Evolutionary conservation across 768 basidiomycete species (phyloP).

Genomic region (Podaxis sp.): DNA sequence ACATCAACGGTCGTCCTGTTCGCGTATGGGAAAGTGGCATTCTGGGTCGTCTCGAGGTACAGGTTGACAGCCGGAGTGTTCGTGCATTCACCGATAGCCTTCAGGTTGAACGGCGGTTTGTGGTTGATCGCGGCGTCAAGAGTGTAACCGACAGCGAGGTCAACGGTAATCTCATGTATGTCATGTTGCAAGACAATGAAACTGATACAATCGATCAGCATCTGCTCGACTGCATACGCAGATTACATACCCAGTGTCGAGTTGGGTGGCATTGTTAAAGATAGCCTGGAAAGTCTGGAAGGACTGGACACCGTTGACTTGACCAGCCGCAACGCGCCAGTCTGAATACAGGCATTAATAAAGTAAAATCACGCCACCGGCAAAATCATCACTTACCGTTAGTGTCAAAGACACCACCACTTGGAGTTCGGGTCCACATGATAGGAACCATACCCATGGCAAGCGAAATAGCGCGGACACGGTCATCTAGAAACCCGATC

Average conservation of each 20-base stretch:
- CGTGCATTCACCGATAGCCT: conserved; percentile 79
- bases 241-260: conserved; percentile 55
- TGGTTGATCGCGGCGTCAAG: conserved; percentile 72
- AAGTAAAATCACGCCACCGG: conserved; percentile 1
- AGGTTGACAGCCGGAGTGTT: conserved; percentile 62
- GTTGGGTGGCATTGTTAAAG: conserved; percentile 61
- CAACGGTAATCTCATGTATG: conserved; percentile 80
- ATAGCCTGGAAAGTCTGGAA: conserved; percentile 68
- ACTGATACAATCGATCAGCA: conserved; percentile 30
- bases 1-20: conserved; percentile 36
- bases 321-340: conserved; percentile 84
- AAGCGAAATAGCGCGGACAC: conserved; percentile 85
- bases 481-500: conserved; percentile 57
- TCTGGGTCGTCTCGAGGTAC: conserved; percentile 83
- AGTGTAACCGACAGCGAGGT: conserved; percentile 87
- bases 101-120: conserved; percentile 64
- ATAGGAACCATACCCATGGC: conserved; percentile 93
- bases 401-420: conserved; percentile 63
- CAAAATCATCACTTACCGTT: conserved; percentile 47
- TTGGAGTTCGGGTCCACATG: conserved; percentile 78
- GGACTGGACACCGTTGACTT: conserved; percentile 48
- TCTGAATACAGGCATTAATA: conserved; percentile 40
- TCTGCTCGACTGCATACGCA: background rate
- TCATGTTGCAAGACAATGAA: conserved; percentile 93
- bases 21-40: conserved; percentile 60